Evolutionary conservation across 2,329 filamentous ascomycete genomes (phyloP), one percentile per base, ranked within the genome.

Genomic region (Juglanconis juglandina): DNA sequence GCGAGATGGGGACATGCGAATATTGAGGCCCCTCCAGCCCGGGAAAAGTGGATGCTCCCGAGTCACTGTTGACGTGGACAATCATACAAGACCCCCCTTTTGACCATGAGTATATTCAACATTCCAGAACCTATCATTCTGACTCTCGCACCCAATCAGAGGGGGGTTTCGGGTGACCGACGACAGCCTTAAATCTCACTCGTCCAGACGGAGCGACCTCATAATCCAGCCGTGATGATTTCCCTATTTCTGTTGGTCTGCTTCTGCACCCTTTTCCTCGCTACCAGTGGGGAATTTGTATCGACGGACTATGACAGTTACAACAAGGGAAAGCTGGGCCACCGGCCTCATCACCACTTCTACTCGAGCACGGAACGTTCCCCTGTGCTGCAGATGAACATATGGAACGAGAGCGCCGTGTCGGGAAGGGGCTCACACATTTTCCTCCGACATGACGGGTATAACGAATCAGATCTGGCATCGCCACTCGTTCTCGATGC

Each of bases 391-490:
- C 64, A 66, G 35, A 59, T 65, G 17, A 67, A 53, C 53, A 48
- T 33, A 1, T 67, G 64, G 64, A 60, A 65, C 32, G 50, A 65
- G 42, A 65, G 59, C 39, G 59, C 56, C 51, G 54, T 67, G 34
- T 65, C 65, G 4, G 53, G 41, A 14, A 44, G 41, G 24, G 65
- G 65, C 3, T 67, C 65, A 5, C 65, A 67, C 52, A 65, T 67
- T n/a, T 66, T 67, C 53, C 47, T 67, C 32, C 61, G 65, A 9
- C 62, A 67, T 53, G 64, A 67, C 41, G 64, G 64, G 4, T 51
- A 66, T 11, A 48, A 56, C 13, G 34, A 33, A 13, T 41, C 53
- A 11, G 32, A 58, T 13, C 58, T 51, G 6, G 56, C 65, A 37
- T 61, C 65, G 32, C 64, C 64, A 8, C 47, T 66, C 54, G 60